Base-by-base conservation (phyloP, 169 alveolate genomes). In the Plasmodium knowlesi region DNA sequence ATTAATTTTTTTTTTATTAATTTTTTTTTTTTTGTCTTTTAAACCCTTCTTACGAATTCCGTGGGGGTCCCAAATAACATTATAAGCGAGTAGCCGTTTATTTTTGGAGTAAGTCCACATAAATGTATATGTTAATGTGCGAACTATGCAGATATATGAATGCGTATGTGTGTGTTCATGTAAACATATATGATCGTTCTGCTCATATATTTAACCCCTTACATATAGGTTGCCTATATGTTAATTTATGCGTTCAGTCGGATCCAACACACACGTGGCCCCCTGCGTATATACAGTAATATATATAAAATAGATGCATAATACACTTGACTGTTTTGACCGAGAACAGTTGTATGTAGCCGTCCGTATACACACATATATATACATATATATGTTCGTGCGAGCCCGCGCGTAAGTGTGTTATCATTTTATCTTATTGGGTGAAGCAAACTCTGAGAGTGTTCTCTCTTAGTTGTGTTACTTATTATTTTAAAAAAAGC, bases 1-100 rank as follows among this genome's bases (percentile, higher is more conserved):
- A 25, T 50, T 32, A 28, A 32, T 22, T 79, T 79, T 43, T 79
- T 78, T 41, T 78, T 78, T 78, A 25, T 53, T 82, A 8, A 41
- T 78, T 78, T 78, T 78, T 78, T 78, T 78, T 79, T 53, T 82
- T 82, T 82, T 82, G 67, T 82, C 43, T 41, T 41, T 82, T 82
- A 53, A 82, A 41, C 30, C 39, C 53, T 54, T 82, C n/a, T 82
- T 57, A 82, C 46, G 50, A 28, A 82, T 79, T 28, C 12, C 84
- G 19, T 22, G 57, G 41, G 39, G 19, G 5, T 41, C 84, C 30
- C 57, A 79, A 22, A 79, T 79, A 79, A 5, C 30, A 79, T 43
- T 37, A 41, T n/a, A 30, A 16, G 37, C 54, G 50, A 41, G 70
- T 79, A 79, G 84, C 34, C 70, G 73, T 41, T 41, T 37, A 79